phyloP scores from a whole-genome alignment of 2,329 filamentous ascomycete genomes.

The Xylaria sp. region DNA sequence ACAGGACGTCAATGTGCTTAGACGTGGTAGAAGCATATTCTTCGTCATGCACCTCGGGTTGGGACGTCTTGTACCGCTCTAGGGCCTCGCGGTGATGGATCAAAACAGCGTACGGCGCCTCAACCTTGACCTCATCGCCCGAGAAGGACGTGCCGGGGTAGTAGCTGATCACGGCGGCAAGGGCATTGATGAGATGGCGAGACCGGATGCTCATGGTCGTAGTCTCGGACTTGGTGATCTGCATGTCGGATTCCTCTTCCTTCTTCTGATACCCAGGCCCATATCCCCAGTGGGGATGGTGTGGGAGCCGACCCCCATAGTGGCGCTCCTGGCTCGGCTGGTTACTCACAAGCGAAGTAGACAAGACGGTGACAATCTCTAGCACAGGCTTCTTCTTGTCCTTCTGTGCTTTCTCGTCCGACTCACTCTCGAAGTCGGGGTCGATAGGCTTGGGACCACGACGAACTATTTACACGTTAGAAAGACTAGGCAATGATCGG shows the following conservation, averaged over 20 bases:
- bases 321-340: constrained; percentile 37
- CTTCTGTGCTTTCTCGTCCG: constrained; percentile 36
- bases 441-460: constrained; percentile 55
- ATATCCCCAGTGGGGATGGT: neutral
- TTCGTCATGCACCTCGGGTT: constrained; percentile 55
- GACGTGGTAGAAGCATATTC: constrained; percentile 56
- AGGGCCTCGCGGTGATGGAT: constrained; percentile 60
- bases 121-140: constrained; percentile 53
- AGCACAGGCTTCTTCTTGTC: constrained; percentile 52
- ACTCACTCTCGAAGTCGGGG: constrained; percentile 47
- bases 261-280: neutral
- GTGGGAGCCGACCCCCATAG: neutral
- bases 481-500: neutral
- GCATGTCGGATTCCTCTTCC: constrained; percentile 42
- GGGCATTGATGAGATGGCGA: constrained; percentile 58
- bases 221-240: constrained; percentile 47
- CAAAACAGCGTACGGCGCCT: constrained; percentile 60
- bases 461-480: constrained; percentile 47
- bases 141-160: constrained; percentile 57
- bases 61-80: constrained; percentile 54
- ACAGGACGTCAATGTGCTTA: constrained; percentile 59
- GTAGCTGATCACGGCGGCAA: constrained; percentile 60
- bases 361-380: constrained; percentile 58
- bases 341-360: constrained; percentile 38
- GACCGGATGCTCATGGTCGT: constrained; percentile 60